Evolutionary conservation across 1,139 yeast species (phyloP), one percentile per base, ranked within the genome.

Genomic region (Hansenula sp.): DNA sequence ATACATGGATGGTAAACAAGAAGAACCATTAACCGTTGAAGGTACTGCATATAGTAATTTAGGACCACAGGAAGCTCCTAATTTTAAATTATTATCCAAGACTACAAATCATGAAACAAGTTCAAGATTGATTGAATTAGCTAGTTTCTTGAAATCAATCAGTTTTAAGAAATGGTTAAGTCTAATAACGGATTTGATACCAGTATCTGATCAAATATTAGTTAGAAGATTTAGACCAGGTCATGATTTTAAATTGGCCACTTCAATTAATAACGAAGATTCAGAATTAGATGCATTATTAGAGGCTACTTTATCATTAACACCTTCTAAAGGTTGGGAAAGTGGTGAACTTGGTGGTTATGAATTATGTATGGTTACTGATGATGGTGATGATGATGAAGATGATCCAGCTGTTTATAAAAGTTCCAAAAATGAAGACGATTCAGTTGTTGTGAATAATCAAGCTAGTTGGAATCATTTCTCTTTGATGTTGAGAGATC

Each of bases 181-280:
- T 19, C 47, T 66, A 4, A 61, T 90, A 6, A 84, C 97, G 0
- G 73, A 79, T n/a, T 59, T 89, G 42, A 65, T 73, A 3, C 79
- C 85, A 9, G 67, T 79, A 10, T 73, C 82, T 32, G 87, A 85
- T 44, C 86, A 84, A 51, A 66, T 85, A 2, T 58, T 89, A 31
- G 74, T 84, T 3, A 76, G 99, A 57, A 70, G 97, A 48, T 94
- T 94, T 65, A 76, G 98, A 52, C 98, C 97, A 0, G 98, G 97
- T 2, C 80, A 79, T 30, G 99, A 94, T 61, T 94, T 87, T 61
- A 90, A 92, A 4, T 69, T 94, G 38, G 98, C 98, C 1, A 87
- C 97, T 0, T 75, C 86, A 11, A 69, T 82, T 6, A 66, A 70
- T 34, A 64, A 71, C 18, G 56, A 56, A 16, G 54, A 53, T 14